Evolutionary conservation across 2,329 filamentous ascomycete genomes (phyloP).

Genomic region (Penicillium sp.): DNA sequence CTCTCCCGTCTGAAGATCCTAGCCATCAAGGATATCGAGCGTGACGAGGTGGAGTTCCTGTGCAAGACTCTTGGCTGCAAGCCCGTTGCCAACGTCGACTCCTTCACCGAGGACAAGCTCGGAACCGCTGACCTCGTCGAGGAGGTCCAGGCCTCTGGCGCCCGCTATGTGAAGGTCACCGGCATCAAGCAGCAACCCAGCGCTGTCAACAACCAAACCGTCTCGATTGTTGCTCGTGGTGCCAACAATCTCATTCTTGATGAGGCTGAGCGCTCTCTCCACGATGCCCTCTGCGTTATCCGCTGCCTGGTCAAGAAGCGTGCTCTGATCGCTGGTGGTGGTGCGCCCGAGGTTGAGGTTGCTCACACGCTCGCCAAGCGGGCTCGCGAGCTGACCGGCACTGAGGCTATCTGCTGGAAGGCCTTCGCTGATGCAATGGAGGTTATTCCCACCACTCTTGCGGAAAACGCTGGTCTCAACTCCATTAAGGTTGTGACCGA

Average conservation of each 20-base stretch:
- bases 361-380: conserved; percentile 82
- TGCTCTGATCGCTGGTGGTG: conserved; percentile 95
- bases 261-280: conserved; percentile 93
- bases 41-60: conserved; percentile 98
- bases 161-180: conserved; percentile 91
- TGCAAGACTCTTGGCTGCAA: conserved; percentile 99
- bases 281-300: conserved; percentile 97
- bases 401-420: conserved; percentile 98
- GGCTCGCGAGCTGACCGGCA: conserved; percentile 81
- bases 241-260: conserved; percentile 94
- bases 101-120: conserved; percentile 97
- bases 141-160: conserved; percentile 83
- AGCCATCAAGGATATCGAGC: conserved; percentile 95
- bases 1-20: conserved; percentile 95
- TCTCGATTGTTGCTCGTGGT: conserved; percentile 91
- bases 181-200: conserved; percentile 76
- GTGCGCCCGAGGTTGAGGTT: conserved; percentile 95
- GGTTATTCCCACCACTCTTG: conserved; percentile 92
- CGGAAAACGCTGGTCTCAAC: conserved; percentile 96
- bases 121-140: conserved; percentile 92
- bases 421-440: conserved; percentile 97
- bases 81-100: conserved; percentile 96
- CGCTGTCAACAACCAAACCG: conserved; percentile 69
- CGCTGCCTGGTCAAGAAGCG: conserved; percentile 99
- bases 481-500: conserved; percentile 99